Base-by-base conservation (phyloP, 495 filamentous ascomycete species). In the Usnea hakonensis region DNA sequence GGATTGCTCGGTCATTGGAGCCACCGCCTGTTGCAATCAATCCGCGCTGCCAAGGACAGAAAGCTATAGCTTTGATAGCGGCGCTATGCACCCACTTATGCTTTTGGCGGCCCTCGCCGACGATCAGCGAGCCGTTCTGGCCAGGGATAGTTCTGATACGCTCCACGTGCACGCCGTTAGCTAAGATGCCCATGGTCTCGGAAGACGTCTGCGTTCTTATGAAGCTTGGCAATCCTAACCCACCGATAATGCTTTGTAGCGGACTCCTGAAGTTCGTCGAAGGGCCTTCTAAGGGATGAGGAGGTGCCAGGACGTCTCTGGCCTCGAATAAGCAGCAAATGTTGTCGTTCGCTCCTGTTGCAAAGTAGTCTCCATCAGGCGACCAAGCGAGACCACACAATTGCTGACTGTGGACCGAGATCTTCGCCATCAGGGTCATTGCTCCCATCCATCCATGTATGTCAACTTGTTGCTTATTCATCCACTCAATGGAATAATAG, bases 31-130 rank as follows among this genome's bases (percentile, higher is more conserved):
- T 95, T 33, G 94, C 94, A 54, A 98, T 76, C 1, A 98, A 78
- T 21, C 88, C 88, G 36, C 86, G 83, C 60, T 91, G 90, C 93
- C 93, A 97, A 7, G 94, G 94, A 48, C 94, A 96, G 75, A 97
- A 97, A 13, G 94, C 94, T 64, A 97, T 92, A 28, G 94, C 94
- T 73, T 98, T 98, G 67, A 97, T 89, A 11, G 94, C 94, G 2
- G 94, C 93, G 17, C 86, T 82, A 73, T 97, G 90, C 10, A 75
- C 41, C 80, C 94, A 90, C 38, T 80, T 81, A 69, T 95, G 84
- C 64, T 85, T 88, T 67, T 89, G 85, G 32, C 79, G 76, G 41
- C 85, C 85, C 8, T 72, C 64, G 11, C 57, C 52, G 35, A 79
- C 70, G 50, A 64, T 40, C 3, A 64, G 64, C 23, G 61, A 64